These are phyloP conservation scores for Euphorbia pulcherrima DNA, from an alignment of 345 rosid genomes.

Conservation along the genomic window DNA sequence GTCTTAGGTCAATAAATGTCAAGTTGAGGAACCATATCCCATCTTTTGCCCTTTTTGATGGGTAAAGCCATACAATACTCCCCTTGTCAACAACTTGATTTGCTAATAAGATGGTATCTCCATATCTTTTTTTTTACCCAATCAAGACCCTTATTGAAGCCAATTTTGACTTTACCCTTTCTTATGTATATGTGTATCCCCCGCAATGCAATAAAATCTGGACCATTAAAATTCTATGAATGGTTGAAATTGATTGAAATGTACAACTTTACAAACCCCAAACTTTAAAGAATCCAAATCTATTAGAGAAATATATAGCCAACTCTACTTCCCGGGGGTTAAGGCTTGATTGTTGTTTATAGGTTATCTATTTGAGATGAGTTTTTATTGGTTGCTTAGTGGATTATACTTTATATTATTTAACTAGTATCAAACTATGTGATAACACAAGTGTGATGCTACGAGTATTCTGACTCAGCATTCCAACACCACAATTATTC, in stretches of 20 bases:
- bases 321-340: too few relatives aligned
- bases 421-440: slow-evolving; percentile 10
- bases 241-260: too few relatives aligned
- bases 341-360: too few relatives aligned
- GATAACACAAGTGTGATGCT: slow-evolving; percentile 29
- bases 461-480: slow-evolving; percentile 26
- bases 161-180: neutral
- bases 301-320: too few relatives aligned
- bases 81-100: slow-evolving; percentile 21
- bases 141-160: neutral
- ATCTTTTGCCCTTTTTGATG: slow-evolving; percentile 5
- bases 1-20: slow-evolving; percentile 1
- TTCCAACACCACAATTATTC: slow-evolving; percentile 37
- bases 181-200: neutral
- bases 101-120: slow-evolving; percentile 23
- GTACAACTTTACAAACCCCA: too few relatives aligned
- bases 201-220: neutral
- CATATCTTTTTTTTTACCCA: neutral
- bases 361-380: too few relatives aligned
- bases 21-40: slow-evolving; percentile 12
- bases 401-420: neutral
- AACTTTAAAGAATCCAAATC: too few relatives aligned
- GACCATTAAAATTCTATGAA: neutral
- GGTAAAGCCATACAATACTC: slow-evolving; percentile 14
- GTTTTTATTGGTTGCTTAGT: neutral